A percentile compares a stretch with the other conserved stretches of the same genome.
phyloP scores from a whole-genome alignment of 192 early-diverging fungal genomes.

The Lunasporangiospora selenospora region DNA sequence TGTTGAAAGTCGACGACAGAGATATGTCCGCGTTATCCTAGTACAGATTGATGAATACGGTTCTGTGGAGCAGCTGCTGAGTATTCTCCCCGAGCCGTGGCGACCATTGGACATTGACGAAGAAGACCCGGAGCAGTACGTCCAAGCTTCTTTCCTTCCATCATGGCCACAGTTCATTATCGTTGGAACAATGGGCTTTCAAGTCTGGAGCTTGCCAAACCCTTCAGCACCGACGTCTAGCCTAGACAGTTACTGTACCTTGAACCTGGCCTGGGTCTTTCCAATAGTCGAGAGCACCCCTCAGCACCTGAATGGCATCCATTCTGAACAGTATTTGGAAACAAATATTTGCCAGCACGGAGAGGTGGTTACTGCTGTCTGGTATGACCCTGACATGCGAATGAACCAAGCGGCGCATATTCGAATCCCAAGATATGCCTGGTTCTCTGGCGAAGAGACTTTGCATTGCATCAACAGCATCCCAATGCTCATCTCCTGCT shows the following conservation, averaged over 20 bases:
- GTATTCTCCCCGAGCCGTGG: slow-evolving; percentile 8
- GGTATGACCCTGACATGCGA: neutral
- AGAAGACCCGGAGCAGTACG: neutral
- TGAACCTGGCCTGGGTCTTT: neutral
- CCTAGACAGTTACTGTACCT: neutral
- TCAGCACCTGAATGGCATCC: too few species aligned
- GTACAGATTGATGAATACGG: slow-evolving; percentile 2
- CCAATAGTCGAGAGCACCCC: neutral
- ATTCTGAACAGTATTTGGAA: neutral
- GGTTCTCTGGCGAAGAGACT: slow-evolving; percentile 3
- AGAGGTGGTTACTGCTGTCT: neutral
- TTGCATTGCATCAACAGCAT: slow-evolving; percentile 10
- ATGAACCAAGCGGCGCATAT: neutral
- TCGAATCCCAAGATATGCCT: slow-evolving; percentile 9
- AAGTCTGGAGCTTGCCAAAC: slow-evolving; percentile 10
- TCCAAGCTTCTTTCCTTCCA: slow-evolving; percentile 8
- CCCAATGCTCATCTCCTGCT: slow-evolving; percentile 3
- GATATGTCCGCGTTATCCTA: neutral
- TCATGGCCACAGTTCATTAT: slow-evolving; percentile 7
- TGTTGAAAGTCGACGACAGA: neutral
- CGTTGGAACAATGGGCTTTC: neutral
- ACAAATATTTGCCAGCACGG: slow-evolving; percentile 6
- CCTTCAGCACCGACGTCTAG: neutral
- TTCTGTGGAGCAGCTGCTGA: neutral
- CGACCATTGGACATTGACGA: slow-evolving; percentile 1